Conservation (phyloP, 306 rosid genomes). For the Nissolia schottii region DNA sequence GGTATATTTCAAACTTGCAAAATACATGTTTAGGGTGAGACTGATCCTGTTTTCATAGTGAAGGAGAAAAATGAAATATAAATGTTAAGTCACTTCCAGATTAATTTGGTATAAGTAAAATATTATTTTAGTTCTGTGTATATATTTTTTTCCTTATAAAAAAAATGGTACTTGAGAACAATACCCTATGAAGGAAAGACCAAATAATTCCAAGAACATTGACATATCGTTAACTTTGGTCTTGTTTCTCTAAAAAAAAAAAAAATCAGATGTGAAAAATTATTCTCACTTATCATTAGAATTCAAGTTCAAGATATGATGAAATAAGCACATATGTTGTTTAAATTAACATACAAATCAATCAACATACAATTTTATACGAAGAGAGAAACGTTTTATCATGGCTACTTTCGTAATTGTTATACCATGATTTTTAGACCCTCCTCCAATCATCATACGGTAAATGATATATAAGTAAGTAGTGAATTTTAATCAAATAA, state of each 20-base stretch:
- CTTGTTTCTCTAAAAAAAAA: constrained; percentile 31
- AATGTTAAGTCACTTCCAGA: not conserved
- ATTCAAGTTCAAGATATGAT: not conserved
- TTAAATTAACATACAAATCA: not conserved
- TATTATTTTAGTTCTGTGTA: no score
- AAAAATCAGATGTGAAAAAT: no score
- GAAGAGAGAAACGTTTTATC: no score
- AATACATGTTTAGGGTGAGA: constrained; percentile 33
- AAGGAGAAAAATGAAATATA: not conserved
- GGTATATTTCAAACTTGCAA: constrained; percentile 33
- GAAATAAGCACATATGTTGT: not conserved
- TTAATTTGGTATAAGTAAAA: not conserved
- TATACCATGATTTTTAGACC: no score
- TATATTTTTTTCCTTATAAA: not conserved
- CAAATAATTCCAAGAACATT: constrained; percentile 36
- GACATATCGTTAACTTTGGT: constrained; percentile 29
- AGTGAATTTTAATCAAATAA: no score
- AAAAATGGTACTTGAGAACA: not conserved
- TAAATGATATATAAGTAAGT: no score
- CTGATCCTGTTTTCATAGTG: constrained; percentile 20
- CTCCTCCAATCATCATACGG: no score
- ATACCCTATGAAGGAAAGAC: constrained; percentile 31
- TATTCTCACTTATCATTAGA: not conserved
- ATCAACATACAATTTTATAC: not conserved
- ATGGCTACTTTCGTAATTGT: not conserved